Base-by-base conservation (phyloP, 768 basidiomycete species). In the Epithele typhae region DNA sequence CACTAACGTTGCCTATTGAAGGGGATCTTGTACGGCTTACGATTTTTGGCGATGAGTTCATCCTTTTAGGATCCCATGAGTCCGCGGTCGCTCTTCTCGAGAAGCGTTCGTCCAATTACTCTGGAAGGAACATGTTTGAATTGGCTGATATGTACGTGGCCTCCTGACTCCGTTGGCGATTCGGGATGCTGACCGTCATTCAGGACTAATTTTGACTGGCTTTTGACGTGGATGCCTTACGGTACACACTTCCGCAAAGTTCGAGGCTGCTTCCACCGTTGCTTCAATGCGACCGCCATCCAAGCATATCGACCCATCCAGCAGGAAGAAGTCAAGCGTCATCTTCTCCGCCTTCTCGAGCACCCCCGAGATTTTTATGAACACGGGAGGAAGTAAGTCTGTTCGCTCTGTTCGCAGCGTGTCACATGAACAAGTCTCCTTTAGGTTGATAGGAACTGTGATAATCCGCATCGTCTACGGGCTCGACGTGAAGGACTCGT, bases 71-170 rank as follows among this genome's bases (percentile, higher is more conserved):
- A 60, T 75, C 75, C 24, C 71, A 74, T 7, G 73, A 83, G 33
- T 78, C 73, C 0, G 76, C 73, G 0, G 68, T 70, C 32, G 86
- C 87, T 25, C 64, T 91, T 45, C 66, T 91, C 53, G 87, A 89
- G 45, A 83, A 77, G 59, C 75, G 79, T 25, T 82, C 84, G 7
- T 67, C 74, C 10, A 79, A 86, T 21, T 89, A 88, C 60, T 81
- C 86, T 12, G 87, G 88, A 65, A 83, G 82, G 59, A 14, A 33
- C 8, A 69, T 84, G 33, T 87, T 89, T 84, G 84, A 89, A 45
- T 69, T 88, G 76, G 86, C 56, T 54, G 82, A 79, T 19, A 14
- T 35, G 5, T 17, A 7, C 25, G 17, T n/a, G 18, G 2, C 5
- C 7, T 11, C 9, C n/a, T 11, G 8, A 25, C 14, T 2, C 12